Base-by-base conservation (phyloP, 139 green algal genomes). In the Trebouxia sp. region DNA sequence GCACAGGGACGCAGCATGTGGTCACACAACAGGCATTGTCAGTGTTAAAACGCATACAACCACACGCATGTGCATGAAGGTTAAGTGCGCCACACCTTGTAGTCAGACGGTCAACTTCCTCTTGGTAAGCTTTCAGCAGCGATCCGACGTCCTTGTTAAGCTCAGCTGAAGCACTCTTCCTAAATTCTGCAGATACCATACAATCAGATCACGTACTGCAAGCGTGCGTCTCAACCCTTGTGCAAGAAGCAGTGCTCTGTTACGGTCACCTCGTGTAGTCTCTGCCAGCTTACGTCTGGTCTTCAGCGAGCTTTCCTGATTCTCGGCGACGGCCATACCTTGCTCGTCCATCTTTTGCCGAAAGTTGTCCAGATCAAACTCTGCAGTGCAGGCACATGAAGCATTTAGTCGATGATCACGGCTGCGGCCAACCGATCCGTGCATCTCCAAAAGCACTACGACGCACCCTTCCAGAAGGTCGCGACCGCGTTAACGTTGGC, bases 51-150 rank as follows among this genome's bases (percentile, higher is more conserved):
- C n/a, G n/a, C n/a, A n/a, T n/a, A n/a, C n/a, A n/a, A n/a, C n/a
- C n/a, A n/a, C n/a, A n/a, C n/a, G n/a, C n/a, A n/a, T n/a, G n/a
- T n/a, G n/a, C n/a, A n/a, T n/a, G n/a, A n/a, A n/a, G n/a, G n/a
- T n/a, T n/a, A n/a, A n/a, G n/a, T n/a, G n/a, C n/a, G n/a, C 38
- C 32, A 6, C 45, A 88, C 86, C 86, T 87, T 15, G 84, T 85
- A 0, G 92, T 97, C 0, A 98, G 80, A 3, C 83, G 76, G 79
- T 98, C 94, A 11, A 98, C 91, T 84, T 98, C 95, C 50, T 98
- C 93, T 75, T 98, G 95, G 70, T 97, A 98, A 14, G 89, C 84
- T 70, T 95, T 95, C 12, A 98, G 85, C 67, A 98, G 82, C 1
- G 89, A 74, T 0, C 83, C 92, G 15, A 96, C 90, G 12, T 84